Evolutionary conservation across 2,329 filamentous ascomycete species (phyloP), one percentile per base, ranked within the genome.

Genomic region (Stenocarpella maydis): DNA sequence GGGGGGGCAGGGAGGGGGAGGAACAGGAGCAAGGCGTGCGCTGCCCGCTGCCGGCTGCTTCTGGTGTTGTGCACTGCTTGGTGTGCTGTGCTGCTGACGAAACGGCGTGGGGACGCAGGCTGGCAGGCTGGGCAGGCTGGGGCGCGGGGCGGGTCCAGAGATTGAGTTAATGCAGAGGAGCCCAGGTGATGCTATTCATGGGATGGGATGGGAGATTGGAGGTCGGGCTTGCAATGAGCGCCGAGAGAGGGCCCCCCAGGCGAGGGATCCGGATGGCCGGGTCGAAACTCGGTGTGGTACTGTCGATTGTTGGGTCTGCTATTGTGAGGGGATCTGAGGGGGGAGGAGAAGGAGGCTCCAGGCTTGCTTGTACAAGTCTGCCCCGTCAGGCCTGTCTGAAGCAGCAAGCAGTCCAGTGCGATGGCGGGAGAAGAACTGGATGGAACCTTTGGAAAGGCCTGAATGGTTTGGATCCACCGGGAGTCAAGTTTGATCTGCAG

Each of bases 401-500:
- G 26, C 26, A 39, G 28, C 34, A 58, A 17, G 31, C 31, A 34
- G 31, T 43, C 54, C 24, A 21, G 15, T 60, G n/a, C n/a, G n/a
- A n/a, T 14, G 19, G 54, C 54, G 54, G 54, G 54, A 43, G 37
- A 60, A 37, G 37, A 31, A 60, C 47, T 43, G 47, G 63, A 53
- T 43, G 47, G 63, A 43, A 52, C 49, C 52, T 34, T 43, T 41
- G 55, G 55, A 63, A 49, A 55, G 65, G 28, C 65, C 65, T 67
- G 54, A 55, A 17, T 21, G 52, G 34, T 37, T 37, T 28, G 45
- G 65, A 12, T 58, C 65, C 65, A 67, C 65, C 31, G 21, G 28
- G 58, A 67, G 65, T 45, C 64, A n/a, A 47, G 39, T 53, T 47
- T 66, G 52, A 45, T 47, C 64, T 66, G 64, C 50, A 66, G 64